phyloP scores from a whole-genome alignment of 208 protist species.

The Plasmodiophora brassicae region DNA sequence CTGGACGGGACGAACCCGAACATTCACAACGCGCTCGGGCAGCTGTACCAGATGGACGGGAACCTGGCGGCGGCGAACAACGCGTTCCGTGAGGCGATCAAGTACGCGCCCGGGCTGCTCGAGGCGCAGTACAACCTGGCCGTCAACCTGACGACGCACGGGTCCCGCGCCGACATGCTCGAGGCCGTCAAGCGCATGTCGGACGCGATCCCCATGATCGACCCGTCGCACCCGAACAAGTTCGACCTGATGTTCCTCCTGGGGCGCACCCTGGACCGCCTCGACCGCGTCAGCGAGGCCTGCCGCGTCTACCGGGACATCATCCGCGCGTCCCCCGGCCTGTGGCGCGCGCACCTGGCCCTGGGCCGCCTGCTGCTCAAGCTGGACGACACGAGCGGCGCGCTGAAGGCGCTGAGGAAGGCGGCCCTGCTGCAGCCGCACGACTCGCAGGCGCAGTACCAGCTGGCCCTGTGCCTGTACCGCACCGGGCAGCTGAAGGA shows the following conservation, averaged over 20 bases:
- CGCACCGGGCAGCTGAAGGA: neutral
- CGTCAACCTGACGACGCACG: neutral
- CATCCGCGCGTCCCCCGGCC: neutral
- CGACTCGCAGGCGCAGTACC: slow-evolving; percentile 2
- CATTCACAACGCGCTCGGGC: neutral
- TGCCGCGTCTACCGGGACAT: neutral
- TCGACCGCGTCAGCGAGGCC: neutral
- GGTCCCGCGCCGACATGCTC: neutral
- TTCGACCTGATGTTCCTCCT: neutral
- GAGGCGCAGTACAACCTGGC: slow-evolving; percentile 32
- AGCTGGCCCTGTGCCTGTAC: slow-evolving; percentile 10
- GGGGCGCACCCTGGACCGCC: neutral
- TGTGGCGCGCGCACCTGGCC: neutral
- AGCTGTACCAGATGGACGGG: slow-evolving; percentile 7
- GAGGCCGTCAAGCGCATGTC: slow-evolving; percentile 8
- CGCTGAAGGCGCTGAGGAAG: neutral
- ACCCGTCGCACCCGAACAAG: neutral
- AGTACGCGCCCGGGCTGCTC: neutral
- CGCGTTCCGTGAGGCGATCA: neutral
- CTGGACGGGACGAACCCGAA: neutral
- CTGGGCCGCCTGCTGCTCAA: neutral
- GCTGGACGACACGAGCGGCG: neutral
- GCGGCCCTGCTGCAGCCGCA: slow-evolving; percentile 3
- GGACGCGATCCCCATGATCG: neutral
- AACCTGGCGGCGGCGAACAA: neutral